A percentile compares a stretch with the other conserved stretches of the same genome.
These are phyloP conservation scores for Penicillium odoratum DNA, from an alignment of 495 filamentous ascomycete species.

Conservation along the genomic window DNA sequence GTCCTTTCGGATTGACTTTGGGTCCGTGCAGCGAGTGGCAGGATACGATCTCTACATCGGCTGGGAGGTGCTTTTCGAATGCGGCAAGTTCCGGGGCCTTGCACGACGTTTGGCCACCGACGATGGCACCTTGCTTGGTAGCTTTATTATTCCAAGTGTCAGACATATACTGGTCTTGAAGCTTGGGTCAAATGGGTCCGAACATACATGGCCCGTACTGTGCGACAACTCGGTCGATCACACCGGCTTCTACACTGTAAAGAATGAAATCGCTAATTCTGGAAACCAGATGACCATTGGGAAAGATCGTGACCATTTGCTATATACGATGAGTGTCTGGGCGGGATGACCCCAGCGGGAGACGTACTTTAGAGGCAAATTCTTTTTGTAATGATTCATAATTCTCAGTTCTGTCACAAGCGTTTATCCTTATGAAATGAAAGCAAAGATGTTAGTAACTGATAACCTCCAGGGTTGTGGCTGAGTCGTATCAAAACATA, in stretches of 20 bases:
- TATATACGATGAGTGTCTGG: conserved; percentile 47
- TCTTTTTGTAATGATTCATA: conserved; percentile 74
- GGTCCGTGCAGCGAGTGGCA: conserved; percentile 97
- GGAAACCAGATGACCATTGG: conserved; percentile 93
- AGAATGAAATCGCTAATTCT: conserved; percentile 94
- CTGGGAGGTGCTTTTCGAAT: conserved; percentile 84
- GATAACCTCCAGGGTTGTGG: neutral
- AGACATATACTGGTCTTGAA: conserved; percentile 21
- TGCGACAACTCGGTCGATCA: conserved; percentile 80
- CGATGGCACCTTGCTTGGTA: conserved; percentile 89
- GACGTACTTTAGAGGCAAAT: conserved; percentile 69
- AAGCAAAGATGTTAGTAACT: conserved; percentile 34
- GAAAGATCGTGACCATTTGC: conserved; percentile 61
- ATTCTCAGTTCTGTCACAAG: conserved; percentile 86
- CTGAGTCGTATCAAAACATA: neutral
- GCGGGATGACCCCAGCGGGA: conserved; percentile 36
- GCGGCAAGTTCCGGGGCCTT: conserved; percentile 95
- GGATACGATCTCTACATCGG: conserved; percentile 89
- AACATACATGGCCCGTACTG: conserved; percentile 87
- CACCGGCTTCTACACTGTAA: conserved; percentile 94
- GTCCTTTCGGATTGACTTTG: conserved; percentile 78
- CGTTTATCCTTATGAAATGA: conserved; percentile 69
- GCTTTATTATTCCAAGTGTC: conserved; percentile 53
- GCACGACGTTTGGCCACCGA: conserved; percentile 97
- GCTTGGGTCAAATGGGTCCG: conserved; percentile 18